Base-by-base conservation (phyloP, 345 rosid species). In the Boechera stricta region DNA sequence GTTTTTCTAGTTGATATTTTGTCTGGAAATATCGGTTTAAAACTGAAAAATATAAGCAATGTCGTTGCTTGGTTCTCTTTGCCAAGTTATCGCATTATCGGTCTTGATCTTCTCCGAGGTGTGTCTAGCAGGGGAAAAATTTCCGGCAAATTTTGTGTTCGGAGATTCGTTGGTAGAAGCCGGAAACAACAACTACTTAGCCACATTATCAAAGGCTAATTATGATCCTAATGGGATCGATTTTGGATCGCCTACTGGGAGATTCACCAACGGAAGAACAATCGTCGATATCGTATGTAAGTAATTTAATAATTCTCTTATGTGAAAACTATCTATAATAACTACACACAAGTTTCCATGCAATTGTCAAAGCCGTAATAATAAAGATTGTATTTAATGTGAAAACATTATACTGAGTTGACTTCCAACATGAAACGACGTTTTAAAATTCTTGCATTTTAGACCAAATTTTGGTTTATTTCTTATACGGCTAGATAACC, bases 181-280 rank as follows among this genome's bases (percentile, higher is more conserved):
- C 5, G 97, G 97, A 52, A 90, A 92, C 81, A 92, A 92, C 83
- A 86, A 90, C 78, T 92, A 87, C 83, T 77, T 92, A 31, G 38
- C 15, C 11, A 80, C 96, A 6, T 81, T 92, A 11, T 82, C 94
- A 9, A 90, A 84, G 76, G 96, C 97, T 5, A 75, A 88, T 42
- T 84, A 73, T 73, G 5, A 24, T 0, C 94, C 97, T 4, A 86
- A 90, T 53, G 97, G 96, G 24, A 87, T 92, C 26, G 97, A 92
- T 83, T 82, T 90, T 2, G 73, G 73, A 59, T 64, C 78, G 1
- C 63, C 82, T 52, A 67, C 68, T 0, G 92, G 92, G 5, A 79
- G 97, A 52, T 92, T 66, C 80, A 90, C 97, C 42, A 92, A 92
- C 69, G 96, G 92, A 35, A 85, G 90, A 79, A 88, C 96, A 8